Base-by-base conservation (phyloP, 1,139 yeast species). In the Casaregolazyma suthepensis region DNA sequence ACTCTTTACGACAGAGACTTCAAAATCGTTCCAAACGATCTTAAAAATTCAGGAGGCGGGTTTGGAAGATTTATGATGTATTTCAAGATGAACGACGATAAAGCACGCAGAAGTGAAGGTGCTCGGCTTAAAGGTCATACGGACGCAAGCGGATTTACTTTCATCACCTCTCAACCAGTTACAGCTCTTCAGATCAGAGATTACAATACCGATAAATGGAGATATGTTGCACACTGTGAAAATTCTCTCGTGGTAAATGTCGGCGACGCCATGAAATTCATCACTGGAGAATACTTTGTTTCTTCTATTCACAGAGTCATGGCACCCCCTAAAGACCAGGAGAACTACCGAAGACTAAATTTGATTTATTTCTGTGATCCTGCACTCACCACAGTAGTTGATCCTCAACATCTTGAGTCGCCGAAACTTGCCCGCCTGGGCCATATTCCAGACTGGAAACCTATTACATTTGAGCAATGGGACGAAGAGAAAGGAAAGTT, bases 401-500 rank as follows among this genome's bases (percentile, higher is more conserved):
- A 47, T 35, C 50, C 50, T 17, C 37, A 22, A 6, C 50, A 47
- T 23, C 37, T 47, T 7, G 31, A 47, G n/a, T 52, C 54, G 7
- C 54, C 54, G 12, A 52, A 52, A 20, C 49, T 52, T 17, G 43
- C 48, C 26, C 48, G 51, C 1, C 45, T 48, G 15, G 45, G 45
- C 23, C 17, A 29, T 15, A 23, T 47, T 23, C 50, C 50, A 13
- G 73, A 68, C 49, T 73, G 78, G 77, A 72, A 73, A 9, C 68
- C 67, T 49, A 70, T 73, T 49, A 64, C 67, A n/a, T 72, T 70
- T 52, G 63, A 59, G 12, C 61, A 71, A 43, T 75, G 79, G 79
- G 74, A 73, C 54, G 69, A 72, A 40, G 73, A 70, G 53, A 75
- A 75, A 56, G 75, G 76, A 3, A 64, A 75, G 50, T 64, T 74